Conservation (phyloP, 73 alveolate species). For the Blepharisma japonicum region DNA sequence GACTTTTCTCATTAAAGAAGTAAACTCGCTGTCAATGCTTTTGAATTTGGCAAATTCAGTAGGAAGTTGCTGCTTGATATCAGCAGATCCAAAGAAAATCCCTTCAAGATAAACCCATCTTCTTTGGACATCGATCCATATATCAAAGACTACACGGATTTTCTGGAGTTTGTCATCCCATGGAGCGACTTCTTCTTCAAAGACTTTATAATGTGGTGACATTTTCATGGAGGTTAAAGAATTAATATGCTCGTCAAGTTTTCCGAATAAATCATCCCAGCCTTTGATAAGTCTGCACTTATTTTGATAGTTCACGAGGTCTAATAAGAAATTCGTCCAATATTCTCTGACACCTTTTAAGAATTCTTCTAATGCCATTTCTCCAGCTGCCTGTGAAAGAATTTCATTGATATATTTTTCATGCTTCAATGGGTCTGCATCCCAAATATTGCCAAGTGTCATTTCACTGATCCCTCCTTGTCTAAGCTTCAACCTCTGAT, state of each 20-base stretch:
- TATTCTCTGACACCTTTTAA: slow-evolving; percentile 53
- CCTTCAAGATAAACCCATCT: slow-evolving; percentile 99
- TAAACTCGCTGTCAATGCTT: slow-evolving; percentile 95
- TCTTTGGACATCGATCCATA: slow-evolving; percentile 99
- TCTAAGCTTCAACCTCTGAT: slow-evolving; percentile 66
- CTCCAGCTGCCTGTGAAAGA: slow-evolving; percentile 93
- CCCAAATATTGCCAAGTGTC: slow-evolving; percentile 72
- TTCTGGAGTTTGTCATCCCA: slow-evolving; percentile 98
- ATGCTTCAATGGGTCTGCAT: slow-evolving; percentile 73
- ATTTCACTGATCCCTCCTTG: slow-evolving; percentile 60
- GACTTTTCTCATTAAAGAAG: slow-evolving; percentile 98
- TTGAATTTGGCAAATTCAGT: slow-evolving; percentile 96
- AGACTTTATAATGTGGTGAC: slow-evolving; percentile 96
- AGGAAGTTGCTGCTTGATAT: slow-evolving; percentile 97
- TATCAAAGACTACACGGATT: slow-evolving; percentile 93
- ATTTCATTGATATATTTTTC: slow-evolving; percentile 86
- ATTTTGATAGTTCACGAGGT: slow-evolving; percentile 93
- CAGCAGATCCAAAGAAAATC: slow-evolving; percentile 99
- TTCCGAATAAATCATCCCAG: slow-evolving; percentile 98
- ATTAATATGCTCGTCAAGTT: slow-evolving; percentile 97
- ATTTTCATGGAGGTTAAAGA: slow-evolving; percentile 96
- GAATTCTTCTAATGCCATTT: slow-evolving; percentile 91
- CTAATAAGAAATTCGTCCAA: slow-evolving; percentile 77
- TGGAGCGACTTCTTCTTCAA: slow-evolving; percentile 94
- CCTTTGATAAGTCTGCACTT: slow-evolving; percentile 98